phyloP scores from a whole-genome alignment of 495 filamentous ascomycete species.

The Talaromyces proteolyticus region DNA sequence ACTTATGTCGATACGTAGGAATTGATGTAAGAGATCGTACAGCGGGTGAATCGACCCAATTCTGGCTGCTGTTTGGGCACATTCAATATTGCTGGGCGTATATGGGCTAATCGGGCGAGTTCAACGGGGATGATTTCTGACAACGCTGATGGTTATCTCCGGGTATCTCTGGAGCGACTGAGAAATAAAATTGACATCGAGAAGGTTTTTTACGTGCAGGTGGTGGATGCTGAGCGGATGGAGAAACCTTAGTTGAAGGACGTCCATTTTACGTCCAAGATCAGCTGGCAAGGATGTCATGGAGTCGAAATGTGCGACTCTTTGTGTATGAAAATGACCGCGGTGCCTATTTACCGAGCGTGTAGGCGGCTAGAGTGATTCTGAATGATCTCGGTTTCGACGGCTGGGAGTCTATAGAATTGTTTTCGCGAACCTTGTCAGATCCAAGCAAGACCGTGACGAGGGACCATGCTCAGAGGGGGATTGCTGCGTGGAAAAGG shows the following conservation, averaged over 20 bases:
- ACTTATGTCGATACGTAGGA: constrained; percentile 73
- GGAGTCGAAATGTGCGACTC: constrained; percentile 71
- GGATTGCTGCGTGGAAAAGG: constrained; percentile 56
- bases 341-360: constrained; percentile 66
- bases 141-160: constrained; percentile 53
- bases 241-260: constrained; percentile 48
- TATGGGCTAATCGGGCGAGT: constrained; percentile 64
- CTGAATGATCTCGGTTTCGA: constrained; percentile 54
- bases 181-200: constrained; percentile 49
- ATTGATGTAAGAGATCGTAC: constrained; percentile 61
- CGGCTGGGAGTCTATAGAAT: constrained; percentile 72
- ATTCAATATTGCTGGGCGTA: constrained; percentile 71
- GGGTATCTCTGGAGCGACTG: constrained; percentile 51
- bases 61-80: constrained; percentile 78
- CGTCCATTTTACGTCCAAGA: constrained; percentile 59
- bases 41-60: constrained; percentile 59
- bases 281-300: constrained; percentile 70
- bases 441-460: constrained; percentile 49
- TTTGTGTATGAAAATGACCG: constrained; percentile 68
- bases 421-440: constrained; percentile 64
- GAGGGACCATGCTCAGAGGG: constrained; percentile 57
- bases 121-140: constrained; percentile 44
- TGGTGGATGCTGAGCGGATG: constrained; percentile 69
- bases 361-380: constrained; percentile 36
- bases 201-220: constrained; percentile 77